Base-by-base conservation (phyloP, 2,329 filamentous ascomycete species). In the Gyromitra esculenta region DNA sequence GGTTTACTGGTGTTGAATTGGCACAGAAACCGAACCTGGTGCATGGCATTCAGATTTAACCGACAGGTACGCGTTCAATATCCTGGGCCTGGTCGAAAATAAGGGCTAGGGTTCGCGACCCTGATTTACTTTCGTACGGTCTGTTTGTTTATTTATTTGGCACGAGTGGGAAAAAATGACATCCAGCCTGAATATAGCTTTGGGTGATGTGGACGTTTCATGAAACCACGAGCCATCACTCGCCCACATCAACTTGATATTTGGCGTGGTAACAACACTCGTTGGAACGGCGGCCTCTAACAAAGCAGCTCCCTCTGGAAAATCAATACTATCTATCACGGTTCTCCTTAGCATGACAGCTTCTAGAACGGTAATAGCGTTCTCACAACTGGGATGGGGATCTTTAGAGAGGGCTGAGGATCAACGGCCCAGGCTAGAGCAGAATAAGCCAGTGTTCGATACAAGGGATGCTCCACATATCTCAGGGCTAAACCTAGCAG, bases 31-130 rank as follows among this genome's bases (percentile, higher is more conserved):
- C 18, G 50, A 57, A 60, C 56, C 41, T n/a, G 39, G 54, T 48
- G 52, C 21, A 18, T 48, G 25, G 41, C 11, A 56, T 15, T 5
- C 25, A 60, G 15, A 60, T 69, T 69, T 60, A 69, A 50, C 56
- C 54, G 54, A 69, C 25, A 41, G 18, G 9, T 52, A 56, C 21
- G 52, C 9, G 21, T 31, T 9, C 25, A 21, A 5, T 48, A 13
- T 39, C 65, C 9, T 45, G 52, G n/a, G 13, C 65, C 39, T 66
- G 15, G 52, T 48, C n/a, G 45, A 69, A 54, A 31, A 54, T 59
- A 60, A 60, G 54, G 54, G 65, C 54, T 69, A 69, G 65, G 64
- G 52, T 68, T 50, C 11, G 60, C 25, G 4, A 54, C 18, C 31
- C 57, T 18, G 25, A 31, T 15, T 67, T n/a, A 45, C 11, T 45